Evolutionary conservation across 176 grass and related monocot species (phyloP).

Genomic region (Lolium rigidum): DNA sequence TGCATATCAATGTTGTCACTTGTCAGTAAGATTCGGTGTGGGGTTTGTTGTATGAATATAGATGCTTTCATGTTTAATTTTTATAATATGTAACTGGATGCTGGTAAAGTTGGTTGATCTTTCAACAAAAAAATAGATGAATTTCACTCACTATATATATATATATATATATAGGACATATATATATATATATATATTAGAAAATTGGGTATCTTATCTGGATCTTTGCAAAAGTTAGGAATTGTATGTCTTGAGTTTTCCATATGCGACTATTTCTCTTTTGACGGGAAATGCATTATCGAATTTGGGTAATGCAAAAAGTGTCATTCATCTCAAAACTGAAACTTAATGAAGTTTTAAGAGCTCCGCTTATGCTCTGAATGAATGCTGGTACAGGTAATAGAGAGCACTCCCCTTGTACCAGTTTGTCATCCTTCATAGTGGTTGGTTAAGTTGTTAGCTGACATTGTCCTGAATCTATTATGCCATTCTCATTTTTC

Average conservation of each 20-base stretch:
- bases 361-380: constrained; percentile 22
- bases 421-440: neutral
- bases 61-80: constrained; percentile 5
- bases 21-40: constrained; percentile 14
- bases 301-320: neutral
- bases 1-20: neutral
- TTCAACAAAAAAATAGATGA: neutral
- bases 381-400: constrained; percentile 3
- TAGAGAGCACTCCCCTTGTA: neutral
- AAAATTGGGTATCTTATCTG: constrained; percentile 9
- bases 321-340: constrained; percentile 7
- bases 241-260: constrained; percentile 9
- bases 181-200: neutral
- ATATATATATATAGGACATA: neutral
- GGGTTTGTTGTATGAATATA: neutral
- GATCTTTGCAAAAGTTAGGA: constrained; percentile 14
- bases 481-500: constrained; percentile 20
- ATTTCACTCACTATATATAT: neutral
- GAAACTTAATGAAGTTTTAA: neutral
- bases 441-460: constrained; percentile 16
- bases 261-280: constrained; percentile 1
- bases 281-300: neutral
- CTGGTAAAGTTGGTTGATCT: constrained; percentile 19
- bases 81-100: neutral
- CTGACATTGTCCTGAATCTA: constrained; percentile 15